Conservation (phyloP, 2,329 filamentous ascomycete species). For the Botrytis porri region DNA sequence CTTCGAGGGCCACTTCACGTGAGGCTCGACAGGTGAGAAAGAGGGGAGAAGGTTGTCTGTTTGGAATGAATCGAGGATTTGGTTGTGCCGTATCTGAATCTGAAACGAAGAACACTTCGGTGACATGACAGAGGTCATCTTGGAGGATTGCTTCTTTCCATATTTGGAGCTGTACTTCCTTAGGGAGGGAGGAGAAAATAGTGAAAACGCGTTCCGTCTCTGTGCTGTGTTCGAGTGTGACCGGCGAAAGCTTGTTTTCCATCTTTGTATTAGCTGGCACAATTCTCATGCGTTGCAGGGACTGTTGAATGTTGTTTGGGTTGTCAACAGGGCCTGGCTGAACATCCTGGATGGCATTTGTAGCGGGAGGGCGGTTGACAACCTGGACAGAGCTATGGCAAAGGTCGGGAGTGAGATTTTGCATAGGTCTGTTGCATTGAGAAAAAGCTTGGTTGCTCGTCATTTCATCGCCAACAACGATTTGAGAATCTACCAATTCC, state of each 20-base stretch:
- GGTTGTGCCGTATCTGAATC: neutral
- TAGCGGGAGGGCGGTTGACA: neutral
- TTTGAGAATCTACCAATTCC: neutral
- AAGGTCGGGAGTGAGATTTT: neutral
- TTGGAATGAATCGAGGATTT: neutral
- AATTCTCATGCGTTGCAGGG: neutral
- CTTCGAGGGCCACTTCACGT: slow-evolving; percentile 27
- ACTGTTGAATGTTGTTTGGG: neutral
- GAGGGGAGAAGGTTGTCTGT: neutral
- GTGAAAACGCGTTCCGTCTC: neutral
- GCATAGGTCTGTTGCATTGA: neutral
- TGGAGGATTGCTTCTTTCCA: neutral
- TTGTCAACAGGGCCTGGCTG: neutral
- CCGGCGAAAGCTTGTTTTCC: neutral
- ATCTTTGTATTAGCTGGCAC: neutral
- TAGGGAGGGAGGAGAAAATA: neutral
- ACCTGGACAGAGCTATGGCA: neutral
- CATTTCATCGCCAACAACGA: neutral
- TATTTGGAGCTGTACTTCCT: neutral
- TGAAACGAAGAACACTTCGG: neutral
- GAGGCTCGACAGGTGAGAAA: neutral
- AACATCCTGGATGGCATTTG: neutral
- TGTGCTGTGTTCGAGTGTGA: neutral
- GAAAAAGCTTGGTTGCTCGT: neutral
- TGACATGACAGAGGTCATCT: neutral